Percentiles rank a stretch among this genome's conserved stretches.
Evolutionary conservation across 2,329 filamentous ascomycete species (phyloP).

Genomic region (Emmonsia crescens): DNA sequence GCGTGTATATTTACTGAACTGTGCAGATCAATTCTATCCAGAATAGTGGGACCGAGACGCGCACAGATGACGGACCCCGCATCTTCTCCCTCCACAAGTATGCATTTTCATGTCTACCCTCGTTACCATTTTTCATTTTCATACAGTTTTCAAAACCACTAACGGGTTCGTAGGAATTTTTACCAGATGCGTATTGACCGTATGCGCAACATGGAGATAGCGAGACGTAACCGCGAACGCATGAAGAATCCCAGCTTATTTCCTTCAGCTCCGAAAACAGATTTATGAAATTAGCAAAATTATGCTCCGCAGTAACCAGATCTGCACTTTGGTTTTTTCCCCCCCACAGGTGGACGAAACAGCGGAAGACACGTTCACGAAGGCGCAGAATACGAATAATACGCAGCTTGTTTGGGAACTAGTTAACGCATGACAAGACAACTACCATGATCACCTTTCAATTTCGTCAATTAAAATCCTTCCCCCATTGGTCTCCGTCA

Average conservation of each 20-base stretch:
- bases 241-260: constrained; percentile 69
- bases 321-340: not conserved
- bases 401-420: not conserved
- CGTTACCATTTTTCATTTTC: not conserved
- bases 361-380: not conserved
- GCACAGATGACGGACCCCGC: constrained; percentile 51
- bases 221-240: constrained; percentile 71
- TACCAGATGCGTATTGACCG: constrained; percentile 75
- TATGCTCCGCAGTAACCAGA: not conserved
- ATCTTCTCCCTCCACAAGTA: constrained; percentile 78
- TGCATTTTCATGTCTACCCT: constrained; percentile 28
- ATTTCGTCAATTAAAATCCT: not conserved
- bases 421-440: not conserved
- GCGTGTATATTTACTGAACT: not conserved
- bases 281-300: constrained; percentile 17
- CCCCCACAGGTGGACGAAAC: not conserved
- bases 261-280: constrained; percentile 66
- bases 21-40: constrained; percentile 38
- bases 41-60: constrained; percentile 27
- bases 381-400: not conserved
- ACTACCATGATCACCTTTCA: not conserved
- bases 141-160: not conserved
- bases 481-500: not conserved
- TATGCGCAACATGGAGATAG: constrained; percentile 64
- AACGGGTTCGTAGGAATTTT: constrained; percentile 51